Percentiles rank a stretch among this genome's conserved stretches.
phyloP scores from a whole-genome alignment of 2,329 filamentous ascomycete species.

The Aureobasidium melanogenum region DNA sequence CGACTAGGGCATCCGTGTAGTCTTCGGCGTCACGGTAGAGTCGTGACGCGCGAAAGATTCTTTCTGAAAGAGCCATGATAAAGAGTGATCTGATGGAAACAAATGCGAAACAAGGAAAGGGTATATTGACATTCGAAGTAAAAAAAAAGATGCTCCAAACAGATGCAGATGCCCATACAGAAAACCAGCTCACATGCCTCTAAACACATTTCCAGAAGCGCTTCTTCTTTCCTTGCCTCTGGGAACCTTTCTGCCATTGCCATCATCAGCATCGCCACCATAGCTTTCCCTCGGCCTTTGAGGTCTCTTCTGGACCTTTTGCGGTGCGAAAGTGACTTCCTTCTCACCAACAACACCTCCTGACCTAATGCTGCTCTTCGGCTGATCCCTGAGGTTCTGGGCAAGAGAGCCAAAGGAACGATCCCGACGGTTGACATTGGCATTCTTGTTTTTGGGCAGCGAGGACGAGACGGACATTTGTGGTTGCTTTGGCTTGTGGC shows the following conservation, averaged over 20 bases:
- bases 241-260: constrained; percentile 21
- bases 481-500: constrained; percentile 34
- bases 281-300: constrained; percentile 18
- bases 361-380: constrained; percentile 18
- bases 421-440: constrained; percentile 32
- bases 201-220: constrained; percentile 68
- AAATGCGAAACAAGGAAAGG: too few relatives aligned
- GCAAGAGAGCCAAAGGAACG: constrained; percentile 51
- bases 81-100: too few relatives aligned
- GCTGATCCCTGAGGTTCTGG: constrained; percentile 27
- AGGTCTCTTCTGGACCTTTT: constrained; percentile 35
- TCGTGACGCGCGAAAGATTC: too few relatives aligned
- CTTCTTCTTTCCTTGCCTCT: constrained; percentile 50
- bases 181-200: constrained; percentile 43
- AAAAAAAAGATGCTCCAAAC: background rate
- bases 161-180: background rate
- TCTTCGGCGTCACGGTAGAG: too few relatives aligned
- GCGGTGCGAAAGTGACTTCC: constrained; percentile 64
- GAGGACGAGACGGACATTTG: constrained; percentile 52
- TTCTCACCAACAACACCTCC: constrained; percentile 42
- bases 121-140: background rate
- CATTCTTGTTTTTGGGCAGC: constrained; percentile 9
- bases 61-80: too few relatives aligned
- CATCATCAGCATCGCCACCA: constrained; percentile 23
- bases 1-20: too few relatives aligned